Percentiles rank a stretch among this genome's conserved stretches.
Evolutionary conservation across 1,284 basidiomycete genomes (phyloP).

Genomic region (Austroboletus niveus): DNA sequence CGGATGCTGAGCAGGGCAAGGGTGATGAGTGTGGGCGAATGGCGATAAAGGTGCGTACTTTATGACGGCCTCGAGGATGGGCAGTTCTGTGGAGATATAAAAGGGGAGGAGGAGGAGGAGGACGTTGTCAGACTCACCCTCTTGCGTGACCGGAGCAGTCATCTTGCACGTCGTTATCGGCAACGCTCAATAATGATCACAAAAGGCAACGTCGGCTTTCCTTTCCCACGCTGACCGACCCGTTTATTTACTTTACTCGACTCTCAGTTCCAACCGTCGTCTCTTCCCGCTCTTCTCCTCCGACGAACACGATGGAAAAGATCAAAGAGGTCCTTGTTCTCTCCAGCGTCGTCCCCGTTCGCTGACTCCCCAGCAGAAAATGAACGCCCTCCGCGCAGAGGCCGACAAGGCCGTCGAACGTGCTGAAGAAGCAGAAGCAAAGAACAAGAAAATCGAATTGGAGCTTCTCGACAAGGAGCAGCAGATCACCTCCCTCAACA

Average conservation of each 20-base stretch:
- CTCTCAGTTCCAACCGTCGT: conserved; percentile 14
- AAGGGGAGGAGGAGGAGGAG: not conserved
- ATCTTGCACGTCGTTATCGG: conserved; percentile 33
- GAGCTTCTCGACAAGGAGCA: conserved; percentile 84
- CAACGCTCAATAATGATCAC: conserved; percentile 25
- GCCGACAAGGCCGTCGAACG: conserved; percentile 80
- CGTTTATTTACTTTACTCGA: conserved; percentile 21
- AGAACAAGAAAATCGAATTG: conserved; percentile 85
- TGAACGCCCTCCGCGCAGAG: conserved; percentile 75
- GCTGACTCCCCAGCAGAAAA: conserved; percentile 48
- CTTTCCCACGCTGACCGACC: conserved; percentile 27
- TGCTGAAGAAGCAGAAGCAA: conserved; percentile 82
- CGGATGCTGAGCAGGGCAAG: conserved; percentile 66
- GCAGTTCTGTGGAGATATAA: conserved; percentile 61
- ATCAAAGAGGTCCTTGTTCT: conserved; percentile 58
- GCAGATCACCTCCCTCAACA: conserved; percentile 80
- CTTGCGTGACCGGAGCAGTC: conserved; percentile 68
- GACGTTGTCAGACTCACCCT: conserved; percentile 48
- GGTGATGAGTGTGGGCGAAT: conserved; percentile 20
- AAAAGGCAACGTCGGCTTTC: conserved; percentile 26
- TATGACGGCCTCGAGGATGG: conserved; percentile 94
- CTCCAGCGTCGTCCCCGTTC: conserved; percentile 1
- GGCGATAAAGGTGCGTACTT: conserved; percentile 53
- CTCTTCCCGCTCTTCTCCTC: conserved; percentile 6
- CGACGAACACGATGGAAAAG: conserved; percentile 58